These are phyloP conservation scores for Fusarium sp. DNA, from an alignment of 2,329 filamentous ascomycete species.

Conservation along the genomic window DNA sequence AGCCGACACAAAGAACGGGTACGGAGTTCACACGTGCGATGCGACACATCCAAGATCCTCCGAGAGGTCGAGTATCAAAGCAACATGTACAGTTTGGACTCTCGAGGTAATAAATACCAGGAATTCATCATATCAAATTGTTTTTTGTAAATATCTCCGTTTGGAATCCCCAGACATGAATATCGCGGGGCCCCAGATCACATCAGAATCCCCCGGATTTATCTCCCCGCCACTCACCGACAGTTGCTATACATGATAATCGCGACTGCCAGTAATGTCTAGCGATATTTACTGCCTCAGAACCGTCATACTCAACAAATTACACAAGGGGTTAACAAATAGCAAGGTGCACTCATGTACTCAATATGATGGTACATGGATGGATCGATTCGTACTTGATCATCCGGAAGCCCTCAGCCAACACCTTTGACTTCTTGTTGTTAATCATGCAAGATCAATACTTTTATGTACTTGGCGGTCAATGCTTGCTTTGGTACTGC, in stretches of 20 bases:
- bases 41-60: neutral
- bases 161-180: constrained; percentile 3
- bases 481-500: neutral
- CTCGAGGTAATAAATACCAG: neutral
- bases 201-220: constrained; percentile 18
- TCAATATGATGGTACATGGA: no score
- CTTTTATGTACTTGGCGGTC: neutral
- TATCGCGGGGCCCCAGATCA: constrained; percentile 50
- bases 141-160: neutral
- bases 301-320: no score
- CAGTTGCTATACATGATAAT: constrained; percentile 16
- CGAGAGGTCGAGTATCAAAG: neutral
- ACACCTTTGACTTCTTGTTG: neutral
- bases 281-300: neutral
- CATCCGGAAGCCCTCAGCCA: neutral
- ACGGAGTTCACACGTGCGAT: neutral
- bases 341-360: no score
- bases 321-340: no score
- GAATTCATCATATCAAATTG: neutral
- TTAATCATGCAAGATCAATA: neutral
- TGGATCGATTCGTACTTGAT: neutral
- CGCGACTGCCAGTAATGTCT: neutral
- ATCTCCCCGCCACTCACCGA: constrained; percentile 44
- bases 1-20: constrained; percentile 27
- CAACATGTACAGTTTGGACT: neutral